Evolutionary conservation across 805 yeast species (phyloP), one percentile per base, ranked within the genome.

Genomic region (Saccharomycopsis guyanensis): DNA sequence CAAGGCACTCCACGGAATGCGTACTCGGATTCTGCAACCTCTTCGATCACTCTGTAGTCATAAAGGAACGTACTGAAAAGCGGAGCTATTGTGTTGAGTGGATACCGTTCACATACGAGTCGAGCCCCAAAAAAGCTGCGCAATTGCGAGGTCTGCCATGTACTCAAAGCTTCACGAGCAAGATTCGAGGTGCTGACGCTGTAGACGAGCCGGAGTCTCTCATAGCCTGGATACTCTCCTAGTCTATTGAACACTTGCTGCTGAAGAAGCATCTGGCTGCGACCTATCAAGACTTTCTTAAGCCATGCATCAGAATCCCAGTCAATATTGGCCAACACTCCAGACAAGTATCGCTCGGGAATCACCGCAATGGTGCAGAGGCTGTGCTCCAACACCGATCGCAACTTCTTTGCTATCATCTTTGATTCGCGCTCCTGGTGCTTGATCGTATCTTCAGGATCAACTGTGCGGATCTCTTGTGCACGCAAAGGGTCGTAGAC

Each of bases 1-100:
- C 49, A 34, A 3, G 52, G 49, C 4, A 46, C 43, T 19, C 54
- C 54, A 23, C 54, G 38, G 15, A 29, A 23, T 13, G 25, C 38
- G 23, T 34, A 24, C 35, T 40, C 20, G 29, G 10, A 4, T 6
- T 43, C 37, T 19, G 12, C 23, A n/a, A 45, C 47, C 5, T 40
- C 37, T 16, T 42, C 39, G 23, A 31, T 16, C 3, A 35, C 18
- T 31, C 54, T 42, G 34, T 51, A 51, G 27, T 51, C 54, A 37
- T 49, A 51, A 19, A 51, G 19, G 22, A 49, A 36, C 3, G 50
- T 49, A 2, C 29, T 20, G 27, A 51, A 51, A n/a, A 51, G 2
- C 5, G 54, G 49, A 2, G 47, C 53, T 12, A 43, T 23, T 2
- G 34, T 37, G 8, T 52, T 50, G 3, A 34, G 22, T n/a, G 49